Conservation (phyloP, 1,139 yeast genomes). For the Barnettozyma hawaiiensis region DNA sequence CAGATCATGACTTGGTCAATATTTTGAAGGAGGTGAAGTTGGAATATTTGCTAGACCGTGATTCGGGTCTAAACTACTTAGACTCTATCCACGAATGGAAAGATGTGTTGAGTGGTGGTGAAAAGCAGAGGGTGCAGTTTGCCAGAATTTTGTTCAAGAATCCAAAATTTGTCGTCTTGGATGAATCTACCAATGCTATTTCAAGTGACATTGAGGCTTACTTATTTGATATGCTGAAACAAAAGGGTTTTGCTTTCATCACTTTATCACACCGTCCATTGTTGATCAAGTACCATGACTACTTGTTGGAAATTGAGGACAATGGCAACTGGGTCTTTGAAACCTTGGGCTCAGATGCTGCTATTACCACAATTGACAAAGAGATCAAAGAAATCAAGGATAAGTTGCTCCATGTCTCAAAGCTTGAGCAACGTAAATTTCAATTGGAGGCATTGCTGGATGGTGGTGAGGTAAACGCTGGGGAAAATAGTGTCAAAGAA, state of each 20-base stretch:
- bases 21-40: slow-evolving; percentile 72
- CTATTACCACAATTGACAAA: slow-evolving; percentile 54
- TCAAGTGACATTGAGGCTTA: slow-evolving; percentile 89
- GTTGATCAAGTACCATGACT: slow-evolving; percentile 79
- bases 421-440: slow-evolving; percentile 19
- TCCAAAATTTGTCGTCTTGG: slow-evolving; percentile 80
- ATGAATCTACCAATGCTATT: slow-evolving; percentile 92
- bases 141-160: slow-evolving; percentile 80
- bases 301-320: slow-evolving; percentile 57
- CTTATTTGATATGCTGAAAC: slow-evolving; percentile 70
- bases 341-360: slow-evolving; percentile 52
- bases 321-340: slow-evolving; percentile 46
- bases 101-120: slow-evolving; percentile 92
- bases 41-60: slow-evolving; percentile 62
- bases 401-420: slow-evolving; percentile 44
- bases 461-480: slow-evolving; percentile 24
- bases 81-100: slow-evolving; percentile 70
- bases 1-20: slow-evolving; percentile 63
- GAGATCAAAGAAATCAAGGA: slow-evolving; percentile 58
- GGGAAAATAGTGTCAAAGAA: slow-evolving; percentile 8
- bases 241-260: slow-evolving; percentile 67
- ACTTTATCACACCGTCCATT: slow-evolving; percentile 86
- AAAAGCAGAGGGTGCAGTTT: slow-evolving; percentile 85
- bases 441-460: slow-evolving; percentile 29
- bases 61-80: slow-evolving; percentile 32